phyloP scores from a whole-genome alignment of 345 rosid genomes.

The sweet orange (Citrus sinensis) region DVS_A1.0 CM039163.1:28336501-28337000 shows the following conservation, averaged over 20 bases:
- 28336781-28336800: conserved; percentile 79
- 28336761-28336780: conserved; percentile 89
- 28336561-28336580: neutral
- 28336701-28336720: conserved; percentile 83
- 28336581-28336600: neutral
- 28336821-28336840: conserved; percentile 11
- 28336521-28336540: neutral
- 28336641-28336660: neutral
- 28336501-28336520: neutral
- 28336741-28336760: conserved; percentile 81
- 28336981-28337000: neutral
- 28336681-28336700: conserved; percentile 92
- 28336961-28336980: neutral
- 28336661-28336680: conserved; percentile 1
- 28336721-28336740: conserved; percentile 80
- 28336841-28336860: neutral
- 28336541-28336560: neutral
- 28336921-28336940: neutral
- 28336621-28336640: neutral
- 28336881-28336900: neutral
- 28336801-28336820: conserved; percentile 82
- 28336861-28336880: neutral
- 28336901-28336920: neutral
- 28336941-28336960: neutral
- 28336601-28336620: neutral